Conservation (phyloP, 495 filamentous ascomycete genomes). For the Xylaria curta region DNA sequence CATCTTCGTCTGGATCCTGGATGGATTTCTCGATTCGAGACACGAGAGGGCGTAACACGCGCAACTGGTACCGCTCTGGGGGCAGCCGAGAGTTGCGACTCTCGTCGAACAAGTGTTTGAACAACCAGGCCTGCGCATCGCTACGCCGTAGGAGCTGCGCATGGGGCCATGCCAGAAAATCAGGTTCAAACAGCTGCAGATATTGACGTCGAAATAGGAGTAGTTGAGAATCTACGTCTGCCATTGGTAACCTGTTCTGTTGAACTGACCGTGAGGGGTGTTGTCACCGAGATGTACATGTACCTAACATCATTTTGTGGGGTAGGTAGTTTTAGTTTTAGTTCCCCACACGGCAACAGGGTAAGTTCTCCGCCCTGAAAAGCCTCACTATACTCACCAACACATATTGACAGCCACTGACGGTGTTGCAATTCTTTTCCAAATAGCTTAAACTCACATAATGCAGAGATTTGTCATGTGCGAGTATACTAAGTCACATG, state of each 20-base stretch:
- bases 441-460: too few species aligned
- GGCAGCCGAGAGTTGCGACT: conserved; percentile 56
- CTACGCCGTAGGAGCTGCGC: conserved; percentile 57
- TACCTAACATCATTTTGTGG: background rate
- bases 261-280: background rate
- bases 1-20: conserved; percentile 73
- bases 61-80: conserved; percentile 66
- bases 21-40: conserved; percentile 66
- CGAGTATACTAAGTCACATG: too few species aligned
- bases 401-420: too few species aligned
- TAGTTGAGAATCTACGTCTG: conserved; percentile 40
- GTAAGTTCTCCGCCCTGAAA: conserved; percentile 17
- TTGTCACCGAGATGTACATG: background rate
- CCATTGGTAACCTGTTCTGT: conserved; percentile 12
- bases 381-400: background rate
- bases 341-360: conserved; percentile 6
- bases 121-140: conserved; percentile 65
- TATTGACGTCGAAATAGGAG: conserved; percentile 66
- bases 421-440: too few species aligned
- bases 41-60: conserved; percentile 70
- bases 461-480: too few species aligned
- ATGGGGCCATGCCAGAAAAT: conserved; percentile 62
- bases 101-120: conserved; percentile 64
- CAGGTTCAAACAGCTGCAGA: conserved; percentile 62
- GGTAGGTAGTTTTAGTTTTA: background rate